Evolutionary conservation across 2,329 filamentous ascomycete species (phyloP).

Genomic region (Monilinia aucupariae): DNA sequence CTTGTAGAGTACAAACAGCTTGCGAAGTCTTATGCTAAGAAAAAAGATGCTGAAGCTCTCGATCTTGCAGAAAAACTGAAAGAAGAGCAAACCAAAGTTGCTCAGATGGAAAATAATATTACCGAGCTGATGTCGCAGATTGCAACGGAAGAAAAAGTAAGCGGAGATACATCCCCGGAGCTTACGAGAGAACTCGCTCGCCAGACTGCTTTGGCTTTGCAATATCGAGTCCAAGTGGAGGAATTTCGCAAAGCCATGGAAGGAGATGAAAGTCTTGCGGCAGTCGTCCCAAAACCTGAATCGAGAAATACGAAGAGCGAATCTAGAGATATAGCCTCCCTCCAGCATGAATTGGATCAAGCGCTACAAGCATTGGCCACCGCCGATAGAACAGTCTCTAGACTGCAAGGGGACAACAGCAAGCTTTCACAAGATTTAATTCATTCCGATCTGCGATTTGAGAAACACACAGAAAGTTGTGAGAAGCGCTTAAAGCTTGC

Average conservation of each 20-base stretch:
- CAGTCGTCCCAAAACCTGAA: slow-evolving; percentile 46
- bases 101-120: slow-evolving; percentile 57
- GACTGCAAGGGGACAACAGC: slow-evolving; percentile 32
- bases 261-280: slow-evolving; percentile 34
- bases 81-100: slow-evolving; percentile 61
- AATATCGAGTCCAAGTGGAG: slow-evolving; percentile 55
- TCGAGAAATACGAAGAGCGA: slow-evolving; percentile 50
- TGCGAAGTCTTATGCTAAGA: slow-evolving; percentile 71
- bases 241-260: slow-evolving; percentile 51
- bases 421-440: slow-evolving; percentile 31
- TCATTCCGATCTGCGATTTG: slow-evolving; percentile 29
- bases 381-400: slow-evolving; percentile 37
- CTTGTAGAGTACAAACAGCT: slow-evolving; percentile 74
- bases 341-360: slow-evolving; percentile 49
- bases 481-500: slow-evolving; percentile 40
- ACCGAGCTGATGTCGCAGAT: slow-evolving; percentile 56
- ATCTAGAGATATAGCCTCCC: slow-evolving; percentile 45
- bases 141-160: slow-evolving; percentile 33
- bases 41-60: slow-evolving; percentile 68
- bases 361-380: slow-evolving; percentile 47
- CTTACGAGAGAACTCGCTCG: slow-evolving; percentile 50
- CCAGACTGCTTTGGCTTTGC: slow-evolving; percentile 51
- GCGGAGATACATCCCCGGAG: slow-evolving; percentile 43
- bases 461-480: slow-evolving; percentile 32
- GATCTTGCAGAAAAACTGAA: slow-evolving; percentile 60